Conservation (phyloP, 192 early-diverging fungal species). For the Kickxella alabastrina region DNA sequence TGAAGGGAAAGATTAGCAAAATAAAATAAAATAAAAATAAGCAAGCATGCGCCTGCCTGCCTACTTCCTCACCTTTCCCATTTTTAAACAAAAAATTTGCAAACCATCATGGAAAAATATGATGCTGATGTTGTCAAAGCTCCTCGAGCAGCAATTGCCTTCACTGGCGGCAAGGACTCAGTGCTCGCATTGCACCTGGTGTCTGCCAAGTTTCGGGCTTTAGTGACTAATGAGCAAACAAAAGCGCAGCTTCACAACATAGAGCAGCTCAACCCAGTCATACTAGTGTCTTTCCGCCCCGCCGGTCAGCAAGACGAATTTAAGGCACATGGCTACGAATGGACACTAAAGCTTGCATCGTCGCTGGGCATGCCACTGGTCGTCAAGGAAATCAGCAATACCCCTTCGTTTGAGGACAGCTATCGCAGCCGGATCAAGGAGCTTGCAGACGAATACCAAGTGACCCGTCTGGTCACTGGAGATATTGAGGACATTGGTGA, state of each 20-base stretch:
- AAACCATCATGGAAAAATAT: too few species aligned
- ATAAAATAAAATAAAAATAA: too few species aligned
- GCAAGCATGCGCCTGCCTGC: too few species aligned
- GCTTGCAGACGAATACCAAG: constrained; percentile 39
- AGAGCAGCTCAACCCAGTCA: constrained; percentile 2
- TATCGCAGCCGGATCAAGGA: constrained; percentile 46
- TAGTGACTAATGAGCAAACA: not conserved
- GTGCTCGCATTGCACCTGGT: constrained; percentile 50
- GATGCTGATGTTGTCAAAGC: too few species aligned
- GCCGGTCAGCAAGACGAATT: constrained; percentile 50
- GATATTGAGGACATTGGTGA: constrained; percentile 61
- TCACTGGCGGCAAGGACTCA: constrained; percentile 65
- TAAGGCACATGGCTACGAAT: constrained; percentile 52
- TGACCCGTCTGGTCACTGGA: constrained; percentile 56
- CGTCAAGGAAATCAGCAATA: constrained; percentile 34
- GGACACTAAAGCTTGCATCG: constrained; percentile 50
- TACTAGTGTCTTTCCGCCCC: constrained; percentile 52
- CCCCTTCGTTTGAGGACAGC: constrained; percentile 49
- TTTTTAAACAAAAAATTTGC: too few species aligned
- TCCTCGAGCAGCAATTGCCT: constrained; percentile 50
- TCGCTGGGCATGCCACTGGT: constrained; percentile 51
- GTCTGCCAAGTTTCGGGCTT: constrained; percentile 18
- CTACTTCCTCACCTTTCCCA: too few species aligned
- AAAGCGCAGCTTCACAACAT: constrained; percentile 16
- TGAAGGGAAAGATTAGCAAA: too few species aligned